Percentiles rank a stretch among this genome's conserved stretches.
phyloP scores from a whole-genome alignment of 2,329 filamentous ascomycete species.

The Phyllosticta citrichinensis region DNA sequence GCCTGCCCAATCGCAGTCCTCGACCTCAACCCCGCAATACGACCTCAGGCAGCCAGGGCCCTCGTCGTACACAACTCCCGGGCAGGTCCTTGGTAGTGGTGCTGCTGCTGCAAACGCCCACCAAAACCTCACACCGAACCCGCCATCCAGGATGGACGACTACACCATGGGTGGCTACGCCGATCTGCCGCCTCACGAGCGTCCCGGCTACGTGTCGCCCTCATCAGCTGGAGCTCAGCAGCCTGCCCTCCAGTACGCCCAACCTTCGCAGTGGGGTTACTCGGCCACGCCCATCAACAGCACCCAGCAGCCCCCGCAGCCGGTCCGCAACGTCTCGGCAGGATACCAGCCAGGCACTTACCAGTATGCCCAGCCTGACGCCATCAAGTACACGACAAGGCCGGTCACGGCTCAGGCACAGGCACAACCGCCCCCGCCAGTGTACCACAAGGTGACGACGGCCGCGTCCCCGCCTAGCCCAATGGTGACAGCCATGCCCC shows the following conservation, averaged over 20 bases:
- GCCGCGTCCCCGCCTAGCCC: background rate
- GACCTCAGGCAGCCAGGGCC: constrained; percentile 31
- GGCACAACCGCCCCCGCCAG: constrained; percentile 12
- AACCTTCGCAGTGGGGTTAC: constrained; percentile 20
- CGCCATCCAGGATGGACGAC: constrained; percentile 13
- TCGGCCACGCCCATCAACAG: constrained; percentile 18
- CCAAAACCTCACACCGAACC: background rate
- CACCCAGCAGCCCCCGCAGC: constrained; percentile 12
- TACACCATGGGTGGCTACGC: constrained; percentile 36
- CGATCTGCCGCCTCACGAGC: constrained; percentile 35
- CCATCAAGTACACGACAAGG: constrained; percentile 34
- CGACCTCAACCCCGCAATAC: constrained; percentile 23
- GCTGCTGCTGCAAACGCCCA: background rate
- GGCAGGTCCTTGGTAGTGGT: background rate
- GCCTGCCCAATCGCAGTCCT: constrained; percentile 14
- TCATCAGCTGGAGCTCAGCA: constrained; percentile 10
- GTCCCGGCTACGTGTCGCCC: constrained; percentile 27
- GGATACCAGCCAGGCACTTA: constrained; percentile 15
- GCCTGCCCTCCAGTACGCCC: constrained; percentile 24
- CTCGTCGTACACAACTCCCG: constrained; percentile 10
- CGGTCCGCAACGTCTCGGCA: constrained; percentile 11
- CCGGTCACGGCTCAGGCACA: constrained; percentile 20
- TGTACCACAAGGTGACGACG: background rate
- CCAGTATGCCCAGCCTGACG: constrained; percentile 33
- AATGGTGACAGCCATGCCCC: constrained; percentile 17